phyloP scores from a whole-genome alignment of 2,329 filamentous ascomycete species.

The Ceratocystis papillata region DNA sequence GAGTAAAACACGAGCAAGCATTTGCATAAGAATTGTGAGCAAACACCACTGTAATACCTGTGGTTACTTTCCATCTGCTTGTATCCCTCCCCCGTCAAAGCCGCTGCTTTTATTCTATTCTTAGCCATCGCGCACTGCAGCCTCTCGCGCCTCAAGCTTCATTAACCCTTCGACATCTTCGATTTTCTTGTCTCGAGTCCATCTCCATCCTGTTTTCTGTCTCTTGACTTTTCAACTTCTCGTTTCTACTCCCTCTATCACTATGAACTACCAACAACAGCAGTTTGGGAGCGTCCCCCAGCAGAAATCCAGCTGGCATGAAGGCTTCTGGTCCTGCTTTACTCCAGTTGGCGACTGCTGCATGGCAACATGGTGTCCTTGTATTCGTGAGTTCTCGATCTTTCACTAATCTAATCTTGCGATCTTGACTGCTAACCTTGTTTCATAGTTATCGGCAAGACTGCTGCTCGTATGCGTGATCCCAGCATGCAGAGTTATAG shows the following conservation, averaged over 20 bases:
- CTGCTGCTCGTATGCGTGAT: constrained; percentile 37
- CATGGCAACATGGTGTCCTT: constrained; percentile 35
- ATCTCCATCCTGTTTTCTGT: constrained; percentile 13
- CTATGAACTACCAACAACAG: constrained; percentile 13
- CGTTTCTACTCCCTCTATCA: background rate
- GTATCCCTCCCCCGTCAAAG: background rate
- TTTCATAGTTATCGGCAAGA: constrained; percentile 36
- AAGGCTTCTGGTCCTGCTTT: constrained; percentile 34
- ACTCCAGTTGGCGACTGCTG: constrained; percentile 33
- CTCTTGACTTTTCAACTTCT: background rate
- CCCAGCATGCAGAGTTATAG: constrained; percentile 35
- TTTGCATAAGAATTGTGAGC: background rate
- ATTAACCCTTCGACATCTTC: constrained; percentile 17
- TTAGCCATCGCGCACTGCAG: background rate
- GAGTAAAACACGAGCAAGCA: too few relatives aligned
- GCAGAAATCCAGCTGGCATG: constrained; percentile 30
- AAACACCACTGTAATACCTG: constrained; percentile 1
- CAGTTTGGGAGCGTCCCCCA: constrained; percentile 19
- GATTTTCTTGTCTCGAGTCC: background rate
- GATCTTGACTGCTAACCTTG: background rate
- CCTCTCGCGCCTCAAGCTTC: background rate
- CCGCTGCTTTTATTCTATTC: constrained; percentile 6
- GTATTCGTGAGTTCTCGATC: constrained; percentile 33
- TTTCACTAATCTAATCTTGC: background rate
- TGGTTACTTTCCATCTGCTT: background rate